Evolutionary conservation across 1,139 yeast species (phyloP), one percentile per base, ranked within the genome.

Genomic region (Yamadazyma jaroonii): DNA sequence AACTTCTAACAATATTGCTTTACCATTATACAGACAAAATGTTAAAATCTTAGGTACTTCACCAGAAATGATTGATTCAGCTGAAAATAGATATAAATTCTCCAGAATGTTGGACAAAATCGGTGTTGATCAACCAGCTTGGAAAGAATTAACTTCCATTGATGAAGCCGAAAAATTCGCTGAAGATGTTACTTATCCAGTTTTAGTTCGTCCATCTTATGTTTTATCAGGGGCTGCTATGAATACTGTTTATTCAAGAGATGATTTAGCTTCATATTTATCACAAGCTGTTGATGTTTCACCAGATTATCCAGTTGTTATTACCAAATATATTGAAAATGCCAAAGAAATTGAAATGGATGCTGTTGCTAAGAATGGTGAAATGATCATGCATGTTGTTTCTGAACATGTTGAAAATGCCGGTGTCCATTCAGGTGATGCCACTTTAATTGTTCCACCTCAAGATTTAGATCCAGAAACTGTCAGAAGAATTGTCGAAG

Each of bases 361-460:
- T 66, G 98, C 97, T 37, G 98, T 92, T 54, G 97, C 98, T 37
- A 80, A 79, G 60, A 88, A 92, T 57, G 98, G 98, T 67, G 80
- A 89, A 63, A 74, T 92, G 72, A 79, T 92, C 50, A 88, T 92
- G 92, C 98, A 92, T 61, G 97, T 89, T 61, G 96, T 92, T 44
- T 89, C 97, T 41, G 98, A 94, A 67, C 98, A 92, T 62, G 97
- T 92, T 56, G 98, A 92, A 67, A 92, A 92, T 59, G 98, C 98
- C 22, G 98, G 98, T 79, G 97, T 92, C 40, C 98, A 92, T 68
- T 92, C 98, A 43, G 98, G 98, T 75, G 98, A 92, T 67, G 98
- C 98, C 45, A 92, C 98, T 35, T 74, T 92, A 59, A 84, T 92
- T 63, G 95, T 92, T 44, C 98, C 98, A 43, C 97, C 97, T 33